Evolutionary conservation across 371 early-diverging fungal genomes (phyloP).

Genomic region (Apophysomyces ossiformis): DNA sequence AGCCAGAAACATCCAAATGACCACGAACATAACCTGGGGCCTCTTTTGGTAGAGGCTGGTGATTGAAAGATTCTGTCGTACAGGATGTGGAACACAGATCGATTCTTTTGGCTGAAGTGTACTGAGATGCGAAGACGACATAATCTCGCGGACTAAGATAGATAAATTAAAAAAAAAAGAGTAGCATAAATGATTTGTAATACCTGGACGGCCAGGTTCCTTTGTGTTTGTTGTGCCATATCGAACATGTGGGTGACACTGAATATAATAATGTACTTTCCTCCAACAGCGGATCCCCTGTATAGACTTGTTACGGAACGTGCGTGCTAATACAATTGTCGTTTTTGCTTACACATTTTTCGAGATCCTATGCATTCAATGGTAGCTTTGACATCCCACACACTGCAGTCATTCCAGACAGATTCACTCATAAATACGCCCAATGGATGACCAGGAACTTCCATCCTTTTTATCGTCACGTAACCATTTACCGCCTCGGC

Average conservation of each 20-base stretch:
- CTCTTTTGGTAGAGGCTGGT: conserved; percentile 41
- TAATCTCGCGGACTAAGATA: conserved; percentile 53
- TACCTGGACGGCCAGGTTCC: conserved; percentile 65
- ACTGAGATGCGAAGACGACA: conserved; percentile 53
- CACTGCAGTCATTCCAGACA: conserved; percentile 53
- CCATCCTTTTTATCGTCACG: conserved; percentile 45
- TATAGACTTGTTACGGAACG: neutral
- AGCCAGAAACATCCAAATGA: conserved; percentile 52
- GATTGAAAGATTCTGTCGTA: conserved; percentile 43
- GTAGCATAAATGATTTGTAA: neutral
- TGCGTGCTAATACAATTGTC: neutral
- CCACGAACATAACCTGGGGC: conserved; percentile 53
- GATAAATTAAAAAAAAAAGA: neutral
- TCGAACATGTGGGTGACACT: conserved; percentile 51
- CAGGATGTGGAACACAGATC: conserved; percentile 58
- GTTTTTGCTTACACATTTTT: conserved; percentile 31
- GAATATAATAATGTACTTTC: conserved; percentile 44
- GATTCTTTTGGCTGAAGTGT: conserved; percentile 47
- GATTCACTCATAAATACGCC: conserved; percentile 57
- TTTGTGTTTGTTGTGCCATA: conserved; percentile 55
- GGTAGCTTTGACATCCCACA: conserved; percentile 64
- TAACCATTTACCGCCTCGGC: conserved; percentile 32
- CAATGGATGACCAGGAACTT: conserved; percentile 53
- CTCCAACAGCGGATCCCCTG: conserved; percentile 61
- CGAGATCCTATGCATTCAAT: conserved; percentile 49